phyloP scores from a whole-genome alignment of 2,329 filamentous ascomycete genomes.

The Pestalotiopsis sp. region DNA sequence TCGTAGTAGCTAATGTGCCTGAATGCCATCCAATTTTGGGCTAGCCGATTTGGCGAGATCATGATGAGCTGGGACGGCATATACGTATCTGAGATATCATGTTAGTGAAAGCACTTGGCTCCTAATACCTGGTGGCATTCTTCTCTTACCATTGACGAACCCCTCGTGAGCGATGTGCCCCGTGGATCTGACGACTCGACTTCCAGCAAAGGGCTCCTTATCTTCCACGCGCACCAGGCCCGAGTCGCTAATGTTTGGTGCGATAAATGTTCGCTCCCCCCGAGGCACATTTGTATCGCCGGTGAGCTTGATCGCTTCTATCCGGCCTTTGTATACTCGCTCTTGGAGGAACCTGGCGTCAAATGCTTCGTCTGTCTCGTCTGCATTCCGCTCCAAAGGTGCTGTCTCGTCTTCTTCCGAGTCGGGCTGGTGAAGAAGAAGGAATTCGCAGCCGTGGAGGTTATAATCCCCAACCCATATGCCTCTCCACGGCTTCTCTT shows the following conservation, averaged over 20 bases:
- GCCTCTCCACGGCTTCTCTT: constrained; percentile 80
- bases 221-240: constrained; percentile 67
- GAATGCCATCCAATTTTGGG: constrained; percentile 77
- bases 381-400: constrained; percentile 38
- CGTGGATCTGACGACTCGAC: constrained; percentile 70
- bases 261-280: constrained; percentile 81
- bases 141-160: constrained; percentile 71
- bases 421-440: constrained; percentile 78
- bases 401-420: constrained; percentile 43
- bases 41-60: constrained; percentile 74
- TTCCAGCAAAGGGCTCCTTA: constrained; percentile 72
- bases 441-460: constrained; percentile 85
- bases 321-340: constrained; percentile 62
- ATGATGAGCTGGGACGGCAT: constrained; percentile 78
- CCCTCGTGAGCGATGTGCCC: constrained; percentile 79
- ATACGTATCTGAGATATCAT: constrained; percentile 57
- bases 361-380: constrained; percentile 50
- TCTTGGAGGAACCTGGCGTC: constrained; percentile 46
- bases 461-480: constrained; percentile 94
- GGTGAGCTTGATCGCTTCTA: constrained; percentile 89
- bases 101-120: constrained; percentile 13
- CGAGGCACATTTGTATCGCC: constrained; percentile 89
- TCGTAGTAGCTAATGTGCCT: constrained; percentile 64
- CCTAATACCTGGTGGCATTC: background rate
- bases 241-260: constrained; percentile 71